Base-by-base conservation (phyloP, 108 stramenopile species). In the Discostella stelligeroides region DNA sequence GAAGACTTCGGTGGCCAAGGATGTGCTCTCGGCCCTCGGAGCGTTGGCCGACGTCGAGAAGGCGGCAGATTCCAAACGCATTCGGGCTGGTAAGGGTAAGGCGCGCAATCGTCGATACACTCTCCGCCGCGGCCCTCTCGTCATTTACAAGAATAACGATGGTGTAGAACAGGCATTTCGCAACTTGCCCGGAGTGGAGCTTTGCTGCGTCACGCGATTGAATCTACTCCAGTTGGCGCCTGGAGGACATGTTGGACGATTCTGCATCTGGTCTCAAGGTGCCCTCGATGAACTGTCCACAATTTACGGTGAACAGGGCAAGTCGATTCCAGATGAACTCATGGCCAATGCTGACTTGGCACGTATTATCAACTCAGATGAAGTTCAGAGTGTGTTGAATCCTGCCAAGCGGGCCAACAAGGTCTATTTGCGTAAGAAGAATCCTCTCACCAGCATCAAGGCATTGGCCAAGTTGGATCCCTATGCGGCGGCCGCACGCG, bases 21-120 rank as follows among this genome's bases (percentile, higher is more conserved):
- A 90, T 57, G 75, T 96, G 64, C 91, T 99, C 62, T 80, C 76
- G 38, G 79, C 91, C 49, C 63, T 99, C 49, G 99, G 99, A 66
- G 98, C 96, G 66, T 65, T 80, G 49, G 97, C 82, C 42, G 99
- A 99, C 85, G 92, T 98, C 28, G 95, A 97, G 74, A 95, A 97
- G 87, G 91, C 86, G 58, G 96, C 94, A 72, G 94, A 90, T 56
- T 98, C 98, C 66, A 94, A 91, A 87, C 86, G 96, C 76, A 84
- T 98, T 75, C 97, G 99, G 62, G 88, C 94, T 62, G 98, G 98
- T 62, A 97, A 97, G 94, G 99, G 99, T 70, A 99, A 99, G 97
- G 96, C 96, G 82, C 92, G 99, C 74, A 95, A 96, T 81, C 96
- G 99, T 66, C 88, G 97, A 55, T 98, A 98, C 83, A 82, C 78